These are phyloP conservation scores for Selaginella tamariscina DNA, from an alignment of 75 land plant species.

Conservation along the genomic window DNA sequence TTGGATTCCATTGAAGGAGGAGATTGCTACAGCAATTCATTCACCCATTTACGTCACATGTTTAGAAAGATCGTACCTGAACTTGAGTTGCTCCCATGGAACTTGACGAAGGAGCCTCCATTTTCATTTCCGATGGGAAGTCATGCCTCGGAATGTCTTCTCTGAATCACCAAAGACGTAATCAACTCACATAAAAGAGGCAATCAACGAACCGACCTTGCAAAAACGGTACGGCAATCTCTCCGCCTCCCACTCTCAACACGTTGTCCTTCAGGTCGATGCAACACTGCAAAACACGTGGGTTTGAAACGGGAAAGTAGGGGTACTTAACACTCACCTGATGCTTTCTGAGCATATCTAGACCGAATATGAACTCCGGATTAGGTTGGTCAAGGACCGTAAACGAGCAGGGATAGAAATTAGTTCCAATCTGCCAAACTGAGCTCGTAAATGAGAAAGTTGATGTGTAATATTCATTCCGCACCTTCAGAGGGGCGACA, in stretches of 20 bases:
- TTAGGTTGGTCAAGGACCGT: constrained; percentile 80
- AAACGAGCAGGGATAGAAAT: constrained; percentile 77
- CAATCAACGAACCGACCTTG: constrained; percentile 42
- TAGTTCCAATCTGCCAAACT: constrained; percentile 56
- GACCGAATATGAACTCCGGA: constrained; percentile 92
- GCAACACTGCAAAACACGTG: constrained; percentile 44
- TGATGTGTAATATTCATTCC: no score
- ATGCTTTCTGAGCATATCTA: constrained; percentile 97
- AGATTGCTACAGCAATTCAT: no score
- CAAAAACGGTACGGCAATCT: constrained; percentile 85
- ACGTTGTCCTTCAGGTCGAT: constrained; percentile 92
- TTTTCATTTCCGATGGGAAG: neutral
- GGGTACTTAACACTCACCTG: constrained; percentile 33
- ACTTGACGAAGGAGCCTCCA: neutral
- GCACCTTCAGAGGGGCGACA: constrained; percentile 93
- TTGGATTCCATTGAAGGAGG: constrained; percentile 51
- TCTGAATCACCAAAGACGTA: neutral
- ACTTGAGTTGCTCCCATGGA: no score
- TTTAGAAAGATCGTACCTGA: no score
- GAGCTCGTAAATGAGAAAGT: no score
- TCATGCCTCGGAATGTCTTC: neutral
- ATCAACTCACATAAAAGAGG: neutral
- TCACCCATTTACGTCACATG: no score
- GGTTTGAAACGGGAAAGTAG: neutral
- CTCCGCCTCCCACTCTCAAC: constrained; percentile 92